Conservation (phyloP, 768 basidiomycete genomes). For the Lentinula raphanica region DNA sequence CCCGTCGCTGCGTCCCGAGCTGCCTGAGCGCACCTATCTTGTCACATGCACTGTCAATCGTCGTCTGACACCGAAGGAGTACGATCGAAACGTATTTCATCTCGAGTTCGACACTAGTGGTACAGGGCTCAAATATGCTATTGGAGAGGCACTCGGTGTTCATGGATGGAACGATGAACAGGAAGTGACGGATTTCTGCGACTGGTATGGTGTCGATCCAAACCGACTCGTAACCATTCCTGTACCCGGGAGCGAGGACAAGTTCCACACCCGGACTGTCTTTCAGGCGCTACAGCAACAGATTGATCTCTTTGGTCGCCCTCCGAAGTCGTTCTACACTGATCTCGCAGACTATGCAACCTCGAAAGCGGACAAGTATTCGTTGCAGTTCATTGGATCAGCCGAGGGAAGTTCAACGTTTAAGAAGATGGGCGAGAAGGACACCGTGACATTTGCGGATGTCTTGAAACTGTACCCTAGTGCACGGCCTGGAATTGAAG, state of each 20-base stretch:
- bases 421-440: conserved; percentile 93
- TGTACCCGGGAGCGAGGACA: conserved; percentile 54
- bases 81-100: conserved; percentile 99
- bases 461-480: conserved; percentile 70
- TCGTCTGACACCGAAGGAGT: conserved; percentile 89
- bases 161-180: conserved; percentile 95
- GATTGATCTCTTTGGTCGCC: conserved; percentile 92
- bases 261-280: conserved; percentile 88
- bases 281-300: conserved; percentile 96
- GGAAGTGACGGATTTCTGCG: conserved; percentile 86
- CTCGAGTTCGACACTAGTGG: conserved; percentile 90
- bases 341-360: conserved; percentile 78
- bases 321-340: conserved; percentile 93
- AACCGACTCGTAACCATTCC: conserved; percentile 78
- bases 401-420: conserved; percentile 89
- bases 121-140: conserved; percentile 90
- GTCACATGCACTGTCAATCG: conserved; percentile 92
- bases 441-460: conserved; percentile 91
- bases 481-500: conserved; percentile 79
- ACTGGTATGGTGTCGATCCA: conserved; percentile 87
- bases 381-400: conserved; percentile 88
- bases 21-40: conserved; percentile 85
- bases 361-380: conserved; percentile 61
- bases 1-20: conserved; percentile 77
- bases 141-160: conserved; percentile 94